Conservation (phyloP, 305 asterid genomes). For the Rubia balearica region DNA sequence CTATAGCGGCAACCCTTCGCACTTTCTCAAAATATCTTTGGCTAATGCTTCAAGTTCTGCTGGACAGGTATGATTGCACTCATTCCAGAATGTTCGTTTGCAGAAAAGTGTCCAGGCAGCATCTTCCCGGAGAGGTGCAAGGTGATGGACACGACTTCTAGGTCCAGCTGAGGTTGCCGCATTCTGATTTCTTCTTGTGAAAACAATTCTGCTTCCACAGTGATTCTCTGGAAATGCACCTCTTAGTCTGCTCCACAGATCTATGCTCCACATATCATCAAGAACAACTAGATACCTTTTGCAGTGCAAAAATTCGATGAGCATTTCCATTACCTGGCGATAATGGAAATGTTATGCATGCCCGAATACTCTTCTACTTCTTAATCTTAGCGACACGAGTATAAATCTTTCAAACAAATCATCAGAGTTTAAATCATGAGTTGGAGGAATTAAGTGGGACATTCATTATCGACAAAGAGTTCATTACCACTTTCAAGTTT, state of each 20-base stretch:
- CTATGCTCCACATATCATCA: slow-evolving; percentile 31
- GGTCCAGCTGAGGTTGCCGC: slow-evolving; percentile 23
- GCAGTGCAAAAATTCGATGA: slow-evolving; percentile 18
- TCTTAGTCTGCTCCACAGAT: slow-evolving; percentile 25
- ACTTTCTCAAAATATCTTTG: slow-evolving; percentile 21
- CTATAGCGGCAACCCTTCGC: slow-evolving; percentile 34
- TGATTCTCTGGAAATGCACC: slow-evolving; percentile 24
- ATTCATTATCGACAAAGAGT: too few relatives aligned
- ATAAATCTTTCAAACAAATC: too few relatives aligned
- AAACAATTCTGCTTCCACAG: slow-evolving; percentile 22
- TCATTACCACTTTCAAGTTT: too few relatives aligned
- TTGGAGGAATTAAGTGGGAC: too few relatives aligned
- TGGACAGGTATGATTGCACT: slow-evolving; percentile 20
- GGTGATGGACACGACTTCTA: slow-evolving; percentile 16
- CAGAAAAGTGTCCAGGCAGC: slow-evolving; percentile 26
- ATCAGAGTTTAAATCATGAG: too few relatives aligned
- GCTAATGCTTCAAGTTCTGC: slow-evolving; percentile 26
- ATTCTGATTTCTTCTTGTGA: slow-evolving; percentile 23
- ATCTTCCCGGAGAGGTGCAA: slow-evolving; percentile 21
- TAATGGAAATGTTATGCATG: too few relatives aligned
- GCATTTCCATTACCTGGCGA: slow-evolving; percentile 23
- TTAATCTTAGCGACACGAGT: too few relatives aligned
- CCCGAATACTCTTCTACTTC: too few relatives aligned
- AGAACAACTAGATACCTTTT: slow-evolving; percentile 25
- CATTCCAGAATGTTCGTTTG: slow-evolving; percentile 19